A percentile compares a stretch with the other conserved stretches of the same genome.
phyloP scores from a whole-genome alignment of 371 early-diverging fungal genomes.

The Lichtheimia hyalospora region DNA sequence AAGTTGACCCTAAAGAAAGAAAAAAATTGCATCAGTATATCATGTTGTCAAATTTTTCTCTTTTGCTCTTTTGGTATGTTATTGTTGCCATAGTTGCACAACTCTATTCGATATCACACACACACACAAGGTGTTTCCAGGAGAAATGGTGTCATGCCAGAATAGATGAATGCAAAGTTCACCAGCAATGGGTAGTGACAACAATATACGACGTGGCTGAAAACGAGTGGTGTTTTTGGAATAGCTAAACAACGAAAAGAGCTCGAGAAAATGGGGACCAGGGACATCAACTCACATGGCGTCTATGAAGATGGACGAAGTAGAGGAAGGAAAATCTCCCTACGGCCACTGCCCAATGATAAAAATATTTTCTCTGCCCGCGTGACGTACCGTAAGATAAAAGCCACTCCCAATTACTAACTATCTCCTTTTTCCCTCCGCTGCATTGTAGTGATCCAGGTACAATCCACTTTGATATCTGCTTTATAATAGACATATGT shows the following conservation, averaged over 20 bases:
- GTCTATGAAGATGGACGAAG: constrained; percentile 11
- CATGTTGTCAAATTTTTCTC: neutral
- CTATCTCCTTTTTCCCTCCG: no score
- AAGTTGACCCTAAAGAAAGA: constrained; percentile 71
- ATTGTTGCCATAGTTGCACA: neutral
- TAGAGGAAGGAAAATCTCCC: constrained; percentile 2
- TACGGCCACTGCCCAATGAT: constrained; percentile 3
- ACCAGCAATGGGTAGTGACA: no score
- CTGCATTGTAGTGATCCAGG: no score
- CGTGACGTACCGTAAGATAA: constrained; percentile 5
- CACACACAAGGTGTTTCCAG: no score
- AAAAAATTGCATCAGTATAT: neutral
- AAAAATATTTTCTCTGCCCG: neutral
- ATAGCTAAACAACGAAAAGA: neutral
- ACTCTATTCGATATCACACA: no score
- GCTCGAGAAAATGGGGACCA: neutral
- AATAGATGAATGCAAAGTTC: no score
- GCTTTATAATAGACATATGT: no score
- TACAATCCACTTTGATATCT: no score
- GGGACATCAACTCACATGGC: constrained; percentile 12
- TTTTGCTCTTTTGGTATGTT: neutral
- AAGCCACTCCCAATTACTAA: neutral
- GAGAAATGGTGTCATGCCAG: no score
- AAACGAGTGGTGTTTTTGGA: neutral
- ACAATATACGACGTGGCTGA: neutral